Evolutionary conservation across 257 asterid genomes (phyloP).

Genomic region (Handroanthus guayacan): DNA sequence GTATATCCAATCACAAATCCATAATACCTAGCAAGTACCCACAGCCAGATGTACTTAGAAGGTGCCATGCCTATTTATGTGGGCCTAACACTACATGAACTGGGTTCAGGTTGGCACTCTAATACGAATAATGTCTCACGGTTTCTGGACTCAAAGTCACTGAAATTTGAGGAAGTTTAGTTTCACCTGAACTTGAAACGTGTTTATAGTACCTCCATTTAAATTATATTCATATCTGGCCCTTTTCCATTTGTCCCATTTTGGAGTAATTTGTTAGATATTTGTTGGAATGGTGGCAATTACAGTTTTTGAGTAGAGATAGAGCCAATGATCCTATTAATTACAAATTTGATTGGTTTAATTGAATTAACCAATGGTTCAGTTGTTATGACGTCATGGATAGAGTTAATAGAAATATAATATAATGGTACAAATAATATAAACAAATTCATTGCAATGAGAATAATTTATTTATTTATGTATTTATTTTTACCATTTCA

Average conservation of each 20-base stretch:
- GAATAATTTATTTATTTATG: no score
- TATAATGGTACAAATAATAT: no score
- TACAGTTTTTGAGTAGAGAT: no score
- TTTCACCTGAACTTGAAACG: slow-evolving; percentile 5
- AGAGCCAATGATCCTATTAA: no score
- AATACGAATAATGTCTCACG: not conserved
- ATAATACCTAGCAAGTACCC: not conserved
- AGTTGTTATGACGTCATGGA: no score
- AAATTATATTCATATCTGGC: not conserved
- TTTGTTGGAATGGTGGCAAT: no score
- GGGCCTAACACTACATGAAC: not conserved
- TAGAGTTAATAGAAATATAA: no score
- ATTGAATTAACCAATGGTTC: no score
- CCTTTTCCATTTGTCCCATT: not conserved
- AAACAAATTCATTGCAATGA: no score
- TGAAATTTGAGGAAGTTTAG: not conserved
- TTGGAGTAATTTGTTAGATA: not conserved
- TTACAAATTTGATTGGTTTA: no score
- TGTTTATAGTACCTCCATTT: slow-evolving; percentile 5
- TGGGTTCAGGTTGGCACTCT: slow-evolving; percentile 20
- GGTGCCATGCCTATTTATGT: not conserved
- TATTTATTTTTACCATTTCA: no score
- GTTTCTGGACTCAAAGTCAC: not conserved
- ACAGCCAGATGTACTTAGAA: not conserved
- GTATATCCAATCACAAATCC: not conserved